phyloP scores from a whole-genome alignment of 2,329 filamentous ascomycete genomes.

The Curvularia sp. region DNA sequence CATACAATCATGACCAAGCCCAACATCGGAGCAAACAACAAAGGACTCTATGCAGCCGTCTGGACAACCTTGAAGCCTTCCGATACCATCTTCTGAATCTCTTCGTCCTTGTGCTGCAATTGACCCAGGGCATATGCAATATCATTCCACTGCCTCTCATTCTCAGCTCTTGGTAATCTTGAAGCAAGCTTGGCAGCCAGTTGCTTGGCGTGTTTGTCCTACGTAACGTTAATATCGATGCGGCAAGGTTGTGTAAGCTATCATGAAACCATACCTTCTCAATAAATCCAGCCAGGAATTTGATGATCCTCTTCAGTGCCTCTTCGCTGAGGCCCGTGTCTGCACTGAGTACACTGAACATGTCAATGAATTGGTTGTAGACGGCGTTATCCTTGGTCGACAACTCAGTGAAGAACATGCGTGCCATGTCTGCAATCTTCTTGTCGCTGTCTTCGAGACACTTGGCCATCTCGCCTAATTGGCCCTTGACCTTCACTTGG shows the following conservation, averaged over 20 bases:
- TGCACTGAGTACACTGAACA: constrained; percentile 91
- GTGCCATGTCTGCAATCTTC: constrained; percentile 87
- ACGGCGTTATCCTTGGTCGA: constrained; percentile 98
- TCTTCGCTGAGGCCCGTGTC: constrained; percentile 84
- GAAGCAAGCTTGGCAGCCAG: constrained; percentile 91
- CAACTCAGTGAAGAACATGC: constrained; percentile 98
- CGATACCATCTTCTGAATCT: constrained; percentile 76
- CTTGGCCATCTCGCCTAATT: constrained; percentile 98
- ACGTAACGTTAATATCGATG: not conserved
- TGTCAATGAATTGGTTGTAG: constrained; percentile 99
- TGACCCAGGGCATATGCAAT: constrained; percentile 90
- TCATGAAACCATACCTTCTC: constrained; percentile 76
- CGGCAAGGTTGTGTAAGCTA: not conserved
- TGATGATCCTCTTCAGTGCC: constrained; percentile 82
- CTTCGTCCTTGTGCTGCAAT: constrained; percentile 91
- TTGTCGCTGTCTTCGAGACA: constrained; percentile 97
- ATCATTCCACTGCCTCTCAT: constrained; percentile 95
- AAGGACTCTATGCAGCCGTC: constrained; percentile 26
- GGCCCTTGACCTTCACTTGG: constrained; percentile 99
- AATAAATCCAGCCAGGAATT: constrained; percentile 93
- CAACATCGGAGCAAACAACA: not conserved
- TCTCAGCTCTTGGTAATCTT: constrained; percentile 83
- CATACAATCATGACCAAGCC: constrained; percentile 3
- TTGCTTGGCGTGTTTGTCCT: constrained; percentile 98
- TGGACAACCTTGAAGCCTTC: constrained; percentile 72